Evolutionary conservation across 2,329 filamentous ascomycete genomes (phyloP).

Genomic region (Tympanopsis confertula): DNA sequence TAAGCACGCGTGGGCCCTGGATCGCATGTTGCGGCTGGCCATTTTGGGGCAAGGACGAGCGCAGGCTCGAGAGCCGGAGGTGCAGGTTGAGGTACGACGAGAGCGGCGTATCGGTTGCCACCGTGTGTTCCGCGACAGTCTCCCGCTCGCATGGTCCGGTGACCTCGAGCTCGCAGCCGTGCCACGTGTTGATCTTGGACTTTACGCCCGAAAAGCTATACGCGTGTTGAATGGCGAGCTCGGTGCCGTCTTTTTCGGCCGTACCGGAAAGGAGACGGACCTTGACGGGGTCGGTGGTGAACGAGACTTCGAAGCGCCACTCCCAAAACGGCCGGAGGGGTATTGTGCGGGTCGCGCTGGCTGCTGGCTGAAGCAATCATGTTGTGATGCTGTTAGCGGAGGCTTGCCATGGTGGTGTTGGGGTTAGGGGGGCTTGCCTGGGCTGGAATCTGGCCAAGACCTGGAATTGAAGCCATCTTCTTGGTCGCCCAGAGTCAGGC

Average conservation of each 20-base stretch:
- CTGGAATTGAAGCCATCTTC: conserved; percentile 57
- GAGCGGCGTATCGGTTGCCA: conserved; percentile 70
- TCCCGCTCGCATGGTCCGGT: conserved; percentile 44
- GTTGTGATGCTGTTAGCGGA: conserved; percentile 6
- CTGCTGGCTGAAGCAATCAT: conserved; percentile 16
- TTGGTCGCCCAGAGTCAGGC: conserved; percentile 6
- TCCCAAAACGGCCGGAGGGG: conserved; percentile 54
- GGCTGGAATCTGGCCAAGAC: conserved; percentile 55
- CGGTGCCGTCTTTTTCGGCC: conserved; percentile 89
- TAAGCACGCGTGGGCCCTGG: conserved; percentile 69
- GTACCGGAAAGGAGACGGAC: conserved; percentile 65
- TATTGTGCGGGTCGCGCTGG: conserved; percentile 30
- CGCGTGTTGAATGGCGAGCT: conserved; percentile 68
- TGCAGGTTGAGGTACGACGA: conserved; percentile 75
- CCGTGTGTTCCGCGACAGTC: conserved; percentile 47
- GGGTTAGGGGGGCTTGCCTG: conserved; percentile 30
- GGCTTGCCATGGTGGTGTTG: conserved; percentile 7
- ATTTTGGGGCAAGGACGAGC: conserved; percentile 43
- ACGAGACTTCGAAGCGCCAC: conserved; percentile 67
- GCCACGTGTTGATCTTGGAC: conserved; percentile 83
- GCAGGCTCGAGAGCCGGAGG: conserved; percentile 67
- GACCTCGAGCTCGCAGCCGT: conserved; percentile 78
- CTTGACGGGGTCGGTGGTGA: conserved; percentile 24
- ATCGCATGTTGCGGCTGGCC: conserved; percentile 14
- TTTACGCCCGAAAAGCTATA: conserved; percentile 77